These are phyloP conservation scores for Dalbergia cultrata DNA, from an alignment of 306 rosid species.

Conservation along the genomic window DNA sequence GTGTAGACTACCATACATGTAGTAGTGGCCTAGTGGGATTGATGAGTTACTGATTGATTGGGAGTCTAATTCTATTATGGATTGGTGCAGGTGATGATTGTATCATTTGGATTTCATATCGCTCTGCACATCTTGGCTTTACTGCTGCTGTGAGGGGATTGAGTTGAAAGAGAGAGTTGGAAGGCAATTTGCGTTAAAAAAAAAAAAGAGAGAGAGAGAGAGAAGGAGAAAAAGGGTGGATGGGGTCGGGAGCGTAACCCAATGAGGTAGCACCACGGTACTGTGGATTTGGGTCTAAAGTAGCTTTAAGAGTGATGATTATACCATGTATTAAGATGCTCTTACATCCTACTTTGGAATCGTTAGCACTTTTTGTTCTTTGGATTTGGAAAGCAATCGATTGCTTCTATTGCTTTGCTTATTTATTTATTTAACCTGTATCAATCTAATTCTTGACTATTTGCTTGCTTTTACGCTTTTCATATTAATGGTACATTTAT, in stretches of 20 bases:
- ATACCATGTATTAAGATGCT: slow-evolving; percentile 67
- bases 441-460: slow-evolving; percentile 22
- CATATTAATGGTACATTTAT: slow-evolving; percentile 21
- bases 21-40: slow-evolving; percentile 10
- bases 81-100: slow-evolving; percentile 76
- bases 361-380: slow-evolving; percentile 58
- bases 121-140: slow-evolving; percentile 56
- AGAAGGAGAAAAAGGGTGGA: background rate
- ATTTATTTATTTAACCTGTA: background rate
- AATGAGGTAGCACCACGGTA: slow-evolving; percentile 36
- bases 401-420: slow-evolving; percentile 48
- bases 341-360: slow-evolving; percentile 71
- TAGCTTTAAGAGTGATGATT: slow-evolving; percentile 76
- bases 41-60: slow-evolving; percentile 50
- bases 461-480: slow-evolving; percentile 32
- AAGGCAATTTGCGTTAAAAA: slow-evolving; percentile 44
- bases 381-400: slow-evolving; percentile 61
- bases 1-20: background rate
- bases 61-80: slow-evolving; percentile 40
- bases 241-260: slow-evolving; percentile 34
- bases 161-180: slow-evolving; percentile 31
- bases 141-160: slow-evolving; percentile 55
- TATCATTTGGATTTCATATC: slow-evolving; percentile 58
- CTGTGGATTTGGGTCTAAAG: slow-evolving; percentile 53
- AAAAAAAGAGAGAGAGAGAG: background rate